Base-by-base conservation (phyloP, 495 filamentous ascomycete species). In the Hypoxylon rickii region DNA sequence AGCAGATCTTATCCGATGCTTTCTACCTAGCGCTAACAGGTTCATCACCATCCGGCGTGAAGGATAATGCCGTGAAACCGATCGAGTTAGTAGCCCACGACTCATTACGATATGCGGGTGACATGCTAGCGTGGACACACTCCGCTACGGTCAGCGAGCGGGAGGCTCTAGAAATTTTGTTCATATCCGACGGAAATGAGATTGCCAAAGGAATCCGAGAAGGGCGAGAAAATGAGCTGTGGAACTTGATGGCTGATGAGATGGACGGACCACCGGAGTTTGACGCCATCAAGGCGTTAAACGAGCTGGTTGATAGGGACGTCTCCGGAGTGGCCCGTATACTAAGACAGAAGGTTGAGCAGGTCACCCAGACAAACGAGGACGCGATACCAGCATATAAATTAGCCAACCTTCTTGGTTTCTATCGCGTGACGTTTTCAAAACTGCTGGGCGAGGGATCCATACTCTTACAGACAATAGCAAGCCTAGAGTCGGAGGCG, bases 81-180 rank as follows among this genome's bases (percentile, higher is more conserved):
- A 99, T 99, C 59, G 95, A 99, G 67, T 80, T 96, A 38, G 89
- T 85, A 24, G 91, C 94, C 8, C 92, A 97, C 64, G 94, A 99
- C 65, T 88, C 90, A 10, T 73, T 99, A 11, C 81, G 94, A 26
- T 99, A 97, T 65, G 86, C 96, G 15, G 92, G 94, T 16, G 94
- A 99, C 67, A 97, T 99, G 93, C 81, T 97, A 12, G 94, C 94
- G 4, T 99, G 94, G 94, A 84, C 86, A 2, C 94, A 99, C 66
- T 97, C 95, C 0, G 87, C 92, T 4, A 84, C 93, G 0, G 94
- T 97, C 0, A 92, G 92, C 15, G 94, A 99, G 70, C 82, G 89
- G 36, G 94, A 99, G 70, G 90, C 93, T 1, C 77, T 99, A 13
- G 94, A 97, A 65, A 85, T 88, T 3, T 74, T 99, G 3, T 97